These are phyloP conservation scores for Vitis hybrid DNA, from an alignment of 177 flowering plant genomes.

Conservation along the genomic window DNA sequence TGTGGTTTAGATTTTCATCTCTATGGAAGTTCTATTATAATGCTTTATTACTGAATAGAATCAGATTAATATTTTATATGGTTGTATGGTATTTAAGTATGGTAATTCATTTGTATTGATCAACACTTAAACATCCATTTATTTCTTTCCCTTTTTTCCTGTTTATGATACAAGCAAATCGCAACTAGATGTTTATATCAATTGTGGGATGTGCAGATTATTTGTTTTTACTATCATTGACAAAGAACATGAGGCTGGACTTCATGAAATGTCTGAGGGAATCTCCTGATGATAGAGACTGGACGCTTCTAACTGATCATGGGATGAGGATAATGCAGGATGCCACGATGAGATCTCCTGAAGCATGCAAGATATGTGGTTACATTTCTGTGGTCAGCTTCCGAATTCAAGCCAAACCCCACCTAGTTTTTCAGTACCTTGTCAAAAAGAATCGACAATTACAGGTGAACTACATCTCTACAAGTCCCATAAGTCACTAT, in stretches of 20 bases:
- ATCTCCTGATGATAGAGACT: neutral
- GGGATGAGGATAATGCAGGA: neutral
- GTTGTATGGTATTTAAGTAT: too few relatives aligned
- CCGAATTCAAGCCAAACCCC: slow-evolving; percentile 7
- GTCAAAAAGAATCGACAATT: neutral
- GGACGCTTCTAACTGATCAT: neutral
- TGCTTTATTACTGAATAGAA: too few relatives aligned
- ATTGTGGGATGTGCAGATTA: neutral
- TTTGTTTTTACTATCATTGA: neutral
- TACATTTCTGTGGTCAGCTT: slow-evolving; percentile 2
- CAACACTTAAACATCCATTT: neutral
- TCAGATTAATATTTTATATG: too few relatives aligned
- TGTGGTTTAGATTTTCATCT: too few relatives aligned
- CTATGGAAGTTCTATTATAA: too few relatives aligned
- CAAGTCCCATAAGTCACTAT: neutral
- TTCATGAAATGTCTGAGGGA: neutral
- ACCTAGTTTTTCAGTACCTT: neutral
- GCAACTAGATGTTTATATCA: neutral
- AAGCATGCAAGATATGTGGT: neutral
- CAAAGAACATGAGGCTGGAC: neutral
- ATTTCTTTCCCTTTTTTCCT: too few relatives aligned
- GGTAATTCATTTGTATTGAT: neutral
- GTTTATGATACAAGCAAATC: neutral
- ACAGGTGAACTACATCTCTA: neutral
- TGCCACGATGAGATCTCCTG: neutral